Evolutionary conservation across 305 asterid species (phyloP), one percentile per base, ranked within the genome.

Genomic region (Rubia tinctorum): DNA sequence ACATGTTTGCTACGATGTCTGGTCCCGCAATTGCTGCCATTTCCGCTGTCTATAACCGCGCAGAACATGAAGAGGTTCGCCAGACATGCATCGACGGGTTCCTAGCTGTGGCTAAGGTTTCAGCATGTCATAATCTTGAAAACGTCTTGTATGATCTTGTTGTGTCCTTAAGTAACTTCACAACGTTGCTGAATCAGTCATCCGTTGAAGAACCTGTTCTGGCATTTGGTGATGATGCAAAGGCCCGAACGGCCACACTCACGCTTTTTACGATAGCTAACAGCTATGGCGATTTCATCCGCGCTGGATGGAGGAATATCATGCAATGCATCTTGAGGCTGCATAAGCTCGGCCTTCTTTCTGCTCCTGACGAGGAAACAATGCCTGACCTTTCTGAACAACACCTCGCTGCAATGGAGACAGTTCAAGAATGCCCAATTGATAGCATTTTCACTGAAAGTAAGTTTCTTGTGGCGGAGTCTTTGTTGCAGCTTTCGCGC

Each of bases 21-120:
- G 98, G 99, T 66, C 99, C 99, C 25, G 91, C 97, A 53, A 88
- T 94, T 80, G 97, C 99, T 74, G 99, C 98, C 47, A 88, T 94
- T 77, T 94, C 98, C 22, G 98, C 92, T 58, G 98, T 94, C 63
- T 94, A 88, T 73, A 96, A 90, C 79, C 95, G 90, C 78, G 97
- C 98, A 59, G 99, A 91, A 75, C 90, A 88, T 68, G 97, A 90
- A 83, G 97, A 94, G 82, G 96, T 90, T 69, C 88, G 88, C 81
- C 97, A 88, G 77, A 89, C 97, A n/a, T 94, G 99, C 73, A 94
- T 91, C 23, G 97, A 91, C 71, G 99, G 99, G 68, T 94, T 94
- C 84, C 81, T 94, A 88, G 98, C 99, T 59, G 92, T 94, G 51
- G 99, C 99, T 30, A 91, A 89, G 84, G 90, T 94, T 82, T 91